These are phyloP conservation scores for Thielaviopsis punctulata DNA, from an alignment of 2,329 filamentous ascomycete genomes.

Conservation along the genomic window DNA sequence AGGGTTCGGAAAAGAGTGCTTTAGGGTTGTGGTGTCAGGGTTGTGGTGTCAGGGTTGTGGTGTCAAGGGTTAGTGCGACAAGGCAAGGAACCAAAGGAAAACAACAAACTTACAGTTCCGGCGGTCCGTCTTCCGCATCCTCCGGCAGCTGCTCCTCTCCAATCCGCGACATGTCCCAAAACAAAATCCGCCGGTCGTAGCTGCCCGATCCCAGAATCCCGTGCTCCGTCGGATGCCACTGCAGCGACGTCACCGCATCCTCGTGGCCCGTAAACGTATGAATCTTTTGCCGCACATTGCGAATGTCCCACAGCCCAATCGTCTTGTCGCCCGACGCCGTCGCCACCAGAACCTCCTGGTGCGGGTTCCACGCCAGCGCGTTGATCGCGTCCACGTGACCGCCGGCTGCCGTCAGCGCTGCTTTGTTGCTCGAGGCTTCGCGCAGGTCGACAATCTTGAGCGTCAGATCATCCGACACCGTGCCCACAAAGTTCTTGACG, in stretches of 20 bases:
- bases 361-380: slow-evolving; percentile 84
- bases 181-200: slow-evolving; percentile 83
- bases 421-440: slow-evolving; percentile 43
- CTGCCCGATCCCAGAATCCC: slow-evolving; percentile 79
- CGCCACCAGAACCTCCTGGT: slow-evolving; percentile 74
- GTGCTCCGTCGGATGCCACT: slow-evolving; percentile 87
- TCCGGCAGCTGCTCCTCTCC: slow-evolving; percentile 92
- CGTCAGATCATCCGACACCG: slow-evolving; percentile 86
- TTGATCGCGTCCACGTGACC: slow-evolving; percentile 91
- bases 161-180: slow-evolving; percentile 87
- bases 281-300: slow-evolving; percentile 76
- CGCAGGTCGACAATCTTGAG: slow-evolving; percentile 86
- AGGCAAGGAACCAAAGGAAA: slow-evolving; percentile 7
- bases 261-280: slow-evolving; percentile 80
- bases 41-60: no score
- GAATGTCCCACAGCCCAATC: slow-evolving; percentile 85
- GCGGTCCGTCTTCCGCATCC: slow-evolving; percentile 84
- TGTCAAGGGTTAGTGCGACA: no score
- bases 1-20: no score
- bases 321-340: slow-evolving; percentile 93
- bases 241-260: slow-evolving; percentile 76
- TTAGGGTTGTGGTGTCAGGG: no score
- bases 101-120: slow-evolving; percentile 57
- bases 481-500: slow-evolving; percentile 70
- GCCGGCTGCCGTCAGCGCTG: slow-evolving; percentile 49